Evolutionary conservation across 306 rosid species (phyloP).

Genomic region (Castanopsis chinensis): DNA sequence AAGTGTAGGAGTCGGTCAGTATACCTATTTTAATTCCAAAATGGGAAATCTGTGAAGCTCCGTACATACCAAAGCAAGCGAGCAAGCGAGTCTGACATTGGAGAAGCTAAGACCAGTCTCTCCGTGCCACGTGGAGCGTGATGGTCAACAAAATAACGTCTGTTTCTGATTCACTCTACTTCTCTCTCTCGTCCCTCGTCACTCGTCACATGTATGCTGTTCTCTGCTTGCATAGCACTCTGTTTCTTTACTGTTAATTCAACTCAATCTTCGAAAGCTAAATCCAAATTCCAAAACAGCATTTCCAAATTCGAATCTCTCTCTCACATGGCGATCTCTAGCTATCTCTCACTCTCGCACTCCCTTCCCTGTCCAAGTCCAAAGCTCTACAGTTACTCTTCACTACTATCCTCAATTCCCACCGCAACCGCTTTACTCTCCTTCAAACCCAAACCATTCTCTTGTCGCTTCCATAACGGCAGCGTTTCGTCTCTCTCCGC

Average conservation of each 20-base stretch:
- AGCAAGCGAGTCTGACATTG: neutral
- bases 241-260: too few species aligned
- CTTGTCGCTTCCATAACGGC: neutral
- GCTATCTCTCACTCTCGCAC: neutral
- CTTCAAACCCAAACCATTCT: conserved; percentile 8
- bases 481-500: neutral
- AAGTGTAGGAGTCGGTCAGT: too few species aligned
- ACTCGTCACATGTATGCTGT: too few species aligned
- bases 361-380: conserved; percentile 12
- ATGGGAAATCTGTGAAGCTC: too few species aligned
- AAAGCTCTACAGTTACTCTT: conserved; percentile 7
- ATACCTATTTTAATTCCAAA: too few species aligned
- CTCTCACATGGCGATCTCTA: neutral
- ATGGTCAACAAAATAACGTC: neutral
- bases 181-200: too few species aligned
- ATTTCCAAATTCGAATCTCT: neutral
- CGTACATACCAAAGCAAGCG: too few species aligned
- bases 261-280: too few species aligned
- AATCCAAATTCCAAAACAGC: too few species aligned
- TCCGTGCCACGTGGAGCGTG: neutral
- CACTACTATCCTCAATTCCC: neutral
- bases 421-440: neutral
- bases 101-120: neutral
- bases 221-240: too few species aligned
- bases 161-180: neutral